Evolutionary conservation across 164 flowering plant species (phyloP).

Genomic region (Warburgia ugandensis): DNA sequence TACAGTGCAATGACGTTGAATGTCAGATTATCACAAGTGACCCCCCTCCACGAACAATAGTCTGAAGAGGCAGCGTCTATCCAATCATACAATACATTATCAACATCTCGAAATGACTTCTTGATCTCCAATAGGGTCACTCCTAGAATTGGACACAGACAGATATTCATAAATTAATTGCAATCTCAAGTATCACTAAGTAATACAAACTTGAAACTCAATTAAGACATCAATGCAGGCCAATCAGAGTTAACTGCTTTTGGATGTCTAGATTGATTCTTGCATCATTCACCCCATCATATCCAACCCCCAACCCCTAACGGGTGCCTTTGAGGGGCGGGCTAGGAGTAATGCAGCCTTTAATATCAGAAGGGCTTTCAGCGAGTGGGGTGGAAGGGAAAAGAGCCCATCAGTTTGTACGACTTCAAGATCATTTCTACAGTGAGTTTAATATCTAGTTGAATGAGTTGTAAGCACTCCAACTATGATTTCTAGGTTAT

Average conservation of each 20-base stretch:
- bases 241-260: too few relatives aligned
- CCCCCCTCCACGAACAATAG: conserved; percentile 90
- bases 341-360: not conserved
- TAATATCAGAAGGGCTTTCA: too few relatives aligned
- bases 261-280: too few relatives aligned
- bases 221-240: too few relatives aligned
- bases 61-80: conserved; percentile 68
- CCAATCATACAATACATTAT: conserved; percentile 89
- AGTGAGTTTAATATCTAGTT: too few relatives aligned
- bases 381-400: too few relatives aligned
- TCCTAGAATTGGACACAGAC: conserved; percentile 27
- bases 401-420: too few relatives aligned
- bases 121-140: conserved; percentile 71
- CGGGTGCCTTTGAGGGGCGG: not conserved
- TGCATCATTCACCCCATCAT: too few relatives aligned
- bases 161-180: not conserved
- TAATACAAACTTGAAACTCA: not conserved
- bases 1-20: conserved; percentile 80
- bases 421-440: too few relatives aligned
- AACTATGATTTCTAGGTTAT: too few relatives aligned
- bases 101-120: conserved; percentile 81
- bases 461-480: too few relatives aligned
- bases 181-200: not conserved
- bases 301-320: not conserved
- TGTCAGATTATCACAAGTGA: conserved; percentile 85